Conservation (phyloP, 2,329 filamentous ascomycete genomes). For the Diaporthe velutina region DNA sequence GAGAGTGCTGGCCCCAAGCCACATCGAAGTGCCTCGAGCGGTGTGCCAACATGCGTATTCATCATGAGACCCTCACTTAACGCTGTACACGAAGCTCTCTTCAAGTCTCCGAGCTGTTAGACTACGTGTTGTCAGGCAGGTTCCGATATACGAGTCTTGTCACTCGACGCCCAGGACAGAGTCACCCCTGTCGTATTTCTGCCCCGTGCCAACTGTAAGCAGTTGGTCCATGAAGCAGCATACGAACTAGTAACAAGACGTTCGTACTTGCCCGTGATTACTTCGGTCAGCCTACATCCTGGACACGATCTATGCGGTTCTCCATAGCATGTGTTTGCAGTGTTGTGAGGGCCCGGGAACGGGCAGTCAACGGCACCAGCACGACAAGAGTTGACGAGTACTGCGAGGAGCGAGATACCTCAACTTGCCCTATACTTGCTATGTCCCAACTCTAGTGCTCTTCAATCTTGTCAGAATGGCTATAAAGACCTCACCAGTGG, state of each 20-base stretch:
- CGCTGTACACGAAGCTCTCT: too few species aligned
- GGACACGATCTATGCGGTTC: background rate
- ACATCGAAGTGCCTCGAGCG: too few species aligned
- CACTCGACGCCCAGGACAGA: too few species aligned
- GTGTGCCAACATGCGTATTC: too few species aligned
- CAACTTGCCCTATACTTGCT: background rate
- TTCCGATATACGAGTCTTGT: too few species aligned
- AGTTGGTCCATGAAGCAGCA: background rate
- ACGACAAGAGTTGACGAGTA: background rate
- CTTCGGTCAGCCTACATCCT: background rate
- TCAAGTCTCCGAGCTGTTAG: too few species aligned
- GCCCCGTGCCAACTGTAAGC: background rate
- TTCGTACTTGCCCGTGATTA: background rate
- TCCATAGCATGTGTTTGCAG: background rate
- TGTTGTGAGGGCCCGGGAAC: background rate
- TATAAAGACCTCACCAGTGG: background rate
- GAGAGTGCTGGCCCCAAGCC: too few species aligned
- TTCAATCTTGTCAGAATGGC: background rate
- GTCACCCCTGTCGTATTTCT: too few species aligned
- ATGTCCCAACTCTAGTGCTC: background rate
- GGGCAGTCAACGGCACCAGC: background rate
- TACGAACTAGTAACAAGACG: background rate
- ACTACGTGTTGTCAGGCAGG: too few species aligned
- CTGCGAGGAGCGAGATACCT: background rate
- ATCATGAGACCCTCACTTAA: too few species aligned